Base-by-base conservation (phyloP, 768 basidiomycete species). In the Lepiota venenata region DNA sequence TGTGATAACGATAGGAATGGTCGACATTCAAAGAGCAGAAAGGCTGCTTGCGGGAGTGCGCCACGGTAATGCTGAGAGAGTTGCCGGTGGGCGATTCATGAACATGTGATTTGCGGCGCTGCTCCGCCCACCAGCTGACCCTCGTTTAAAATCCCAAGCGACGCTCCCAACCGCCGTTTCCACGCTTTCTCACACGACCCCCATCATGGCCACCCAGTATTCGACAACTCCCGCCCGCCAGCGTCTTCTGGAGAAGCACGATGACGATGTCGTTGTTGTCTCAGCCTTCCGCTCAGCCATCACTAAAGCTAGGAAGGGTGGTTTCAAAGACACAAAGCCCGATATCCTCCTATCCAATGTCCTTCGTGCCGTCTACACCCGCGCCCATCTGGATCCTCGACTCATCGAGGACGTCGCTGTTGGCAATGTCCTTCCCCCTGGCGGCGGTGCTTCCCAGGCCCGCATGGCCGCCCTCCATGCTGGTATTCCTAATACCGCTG, bases 221-320 rank as follows among this genome's bases (percentile, higher is more conserved):
- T 61, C 60, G 29, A 63, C 69, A 15, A 73, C 74, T 21, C 61
- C 72, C 50, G 76, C 77, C 53, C 88, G 82, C 66, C 74, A 84
- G 20, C 74, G 75, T 55, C 59, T 92, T 20, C 79, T 93, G 46
- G 74, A 81, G 63, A 87, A 91, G 74, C 74, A 81, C 62, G 86
- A 88, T 58, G 79, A 91, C 67, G 93, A 96, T 70, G 87, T 98
- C 12, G 96, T 98, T 59, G 89, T 98, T 66, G 84, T 93, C 63
- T 74, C 84, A 10, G 94, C 95, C 18, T 81, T 92, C 45, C 85
- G 97, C 58, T 93, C 94, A 42, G 91, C 97, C 21, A 79, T 96
- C 56, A 97, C 95, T 27, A 96, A 94, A 80, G 83, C 82, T 21
- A 84, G 78, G 65, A 94, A 93, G 64, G 93, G 93, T 51, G 90